These are phyloP conservation scores for Candida sakaeoensis DNA, from an alignment of 805 yeast genomes.

Conservation along the genomic window DNA sequence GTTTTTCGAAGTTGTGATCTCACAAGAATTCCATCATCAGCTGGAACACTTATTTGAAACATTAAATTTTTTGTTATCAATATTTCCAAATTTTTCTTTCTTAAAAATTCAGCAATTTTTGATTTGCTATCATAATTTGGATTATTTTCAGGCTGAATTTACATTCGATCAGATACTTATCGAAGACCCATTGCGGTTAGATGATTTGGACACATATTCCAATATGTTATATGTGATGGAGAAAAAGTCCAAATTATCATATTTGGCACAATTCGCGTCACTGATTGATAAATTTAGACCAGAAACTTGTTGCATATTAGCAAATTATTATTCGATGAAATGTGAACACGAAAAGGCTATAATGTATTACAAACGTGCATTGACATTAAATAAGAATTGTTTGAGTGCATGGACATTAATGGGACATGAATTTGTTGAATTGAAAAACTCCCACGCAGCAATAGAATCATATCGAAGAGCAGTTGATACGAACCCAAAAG, in stretches of 20 bases:
- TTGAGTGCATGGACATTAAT: slow-evolving; percentile 94
- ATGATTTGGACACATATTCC: slow-evolving; percentile 91
- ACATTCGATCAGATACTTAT: slow-evolving; percentile 71
- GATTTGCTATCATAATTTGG: slow-evolving; percentile 78
- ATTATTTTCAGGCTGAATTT: slow-evolving; percentile 74
- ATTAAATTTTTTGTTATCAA: slow-evolving; percentile 43
- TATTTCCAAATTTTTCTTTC: slow-evolving; percentile 73
- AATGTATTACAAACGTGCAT: slow-evolving; percentile 85
- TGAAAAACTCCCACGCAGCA: slow-evolving; percentile 95
- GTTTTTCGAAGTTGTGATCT: slow-evolving; percentile 62
- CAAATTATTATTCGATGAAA: slow-evolving; percentile 86
- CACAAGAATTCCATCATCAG: slow-evolving; percentile 78
- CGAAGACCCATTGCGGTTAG: slow-evolving; percentile 80
- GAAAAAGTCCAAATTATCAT: slow-evolving; percentile 77
- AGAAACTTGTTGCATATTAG: slow-evolving; percentile 91
- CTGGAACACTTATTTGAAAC: slow-evolving; percentile 48
- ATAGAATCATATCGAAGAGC: slow-evolving; percentile 93
- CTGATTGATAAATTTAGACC: slow-evolving; percentile 84
- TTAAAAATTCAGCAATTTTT: slow-evolving; percentile 80
- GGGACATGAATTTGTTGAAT: slow-evolving; percentile 98
- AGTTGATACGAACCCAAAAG: slow-evolving; percentile 82
- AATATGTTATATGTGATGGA: slow-evolving; percentile 94
- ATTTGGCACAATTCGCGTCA: slow-evolving; percentile 79
- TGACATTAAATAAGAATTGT: slow-evolving; percentile 74
- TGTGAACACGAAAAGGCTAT: slow-evolving; percentile 95